These are phyloP conservation scores for Daldinia bambusicola DNA, from an alignment of 495 filamentous ascomycete species.

Conservation along the genomic window DNA sequence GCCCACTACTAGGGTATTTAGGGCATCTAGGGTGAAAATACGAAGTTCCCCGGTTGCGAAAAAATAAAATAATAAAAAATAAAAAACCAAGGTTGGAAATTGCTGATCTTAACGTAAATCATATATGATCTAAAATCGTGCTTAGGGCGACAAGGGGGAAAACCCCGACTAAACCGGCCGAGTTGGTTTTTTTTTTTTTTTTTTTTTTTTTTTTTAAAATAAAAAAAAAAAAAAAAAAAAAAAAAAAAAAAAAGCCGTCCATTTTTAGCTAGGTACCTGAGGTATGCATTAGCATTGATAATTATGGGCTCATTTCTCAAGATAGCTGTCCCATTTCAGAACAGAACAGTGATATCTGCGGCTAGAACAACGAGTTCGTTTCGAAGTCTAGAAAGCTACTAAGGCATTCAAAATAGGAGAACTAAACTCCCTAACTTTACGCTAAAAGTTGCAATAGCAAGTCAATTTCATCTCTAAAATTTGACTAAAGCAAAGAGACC, in stretches of 20 bases:
- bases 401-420: background rate
- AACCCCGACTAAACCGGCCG: background rate
- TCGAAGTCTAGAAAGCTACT: background rate
- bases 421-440: background rate
- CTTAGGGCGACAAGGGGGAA: slow-evolving; percentile 18
- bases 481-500: background rate
- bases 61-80: no score
- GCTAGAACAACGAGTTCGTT: background rate
- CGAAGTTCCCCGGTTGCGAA: slow-evolving; percentile 20
- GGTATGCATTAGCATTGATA: background rate
- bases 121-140: slow-evolving; percentile 24
- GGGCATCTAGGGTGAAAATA: slow-evolving; percentile 25
- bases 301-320: slow-evolving; percentile 2
- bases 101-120: slow-evolving; percentile 40
- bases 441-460: background rate
- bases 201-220: background rate
- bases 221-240: no score
- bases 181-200: slow-evolving; percentile 16
- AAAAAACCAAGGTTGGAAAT: slow-evolving; percentile 12
- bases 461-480: background rate
- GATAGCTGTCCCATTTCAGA: background rate
- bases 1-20: background rate
- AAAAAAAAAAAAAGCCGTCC: no score
- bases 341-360: background rate
- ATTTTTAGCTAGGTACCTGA: background rate